Evolutionary conservation across 345 rosid genomes (phyloP).

Genomic region (Populus nigra): DNA sequence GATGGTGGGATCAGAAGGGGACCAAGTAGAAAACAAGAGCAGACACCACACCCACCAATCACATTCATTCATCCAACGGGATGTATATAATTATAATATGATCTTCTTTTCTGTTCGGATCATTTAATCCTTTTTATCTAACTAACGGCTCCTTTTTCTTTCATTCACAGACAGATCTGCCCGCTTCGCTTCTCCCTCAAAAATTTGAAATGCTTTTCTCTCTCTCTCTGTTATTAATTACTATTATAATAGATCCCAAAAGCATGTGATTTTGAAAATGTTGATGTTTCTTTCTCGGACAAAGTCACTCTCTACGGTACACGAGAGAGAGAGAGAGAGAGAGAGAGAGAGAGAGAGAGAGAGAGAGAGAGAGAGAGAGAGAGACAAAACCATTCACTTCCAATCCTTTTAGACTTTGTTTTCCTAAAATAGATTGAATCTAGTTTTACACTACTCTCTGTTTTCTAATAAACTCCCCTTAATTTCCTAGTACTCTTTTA

Average conservation of each 20-base stretch:
- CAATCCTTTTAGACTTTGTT: background rate
- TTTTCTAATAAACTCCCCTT: background rate
- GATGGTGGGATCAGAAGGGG: too few species aligned
- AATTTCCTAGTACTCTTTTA: background rate
- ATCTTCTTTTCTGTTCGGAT: background rate
- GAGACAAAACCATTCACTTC: background rate
- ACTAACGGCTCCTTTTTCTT: conserved; percentile 16
- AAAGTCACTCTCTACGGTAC: conserved; percentile 10
- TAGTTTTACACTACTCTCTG: too few species aligned
- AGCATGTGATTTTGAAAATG: conserved; percentile 24
- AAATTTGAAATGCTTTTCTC: background rate
- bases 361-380: background rate
- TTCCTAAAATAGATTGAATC: background rate
- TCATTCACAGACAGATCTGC: background rate
- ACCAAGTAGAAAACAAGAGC: too few species aligned
- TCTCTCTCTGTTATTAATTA: conserved; percentile 7
- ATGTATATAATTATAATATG: too few species aligned
- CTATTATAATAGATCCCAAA: conserved; percentile 2
- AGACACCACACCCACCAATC: too few species aligned
- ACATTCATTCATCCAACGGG: too few species aligned
- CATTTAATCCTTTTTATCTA: too few species aligned
- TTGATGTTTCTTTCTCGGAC: conserved; percentile 19
- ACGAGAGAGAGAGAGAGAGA: background rate
- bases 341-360: background rate
- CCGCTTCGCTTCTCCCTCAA: conserved; percentile 3